Evolutionary conservation across 345 rosid species (phyloP).

Genomic region (Eucalyptus rudis): DNA sequence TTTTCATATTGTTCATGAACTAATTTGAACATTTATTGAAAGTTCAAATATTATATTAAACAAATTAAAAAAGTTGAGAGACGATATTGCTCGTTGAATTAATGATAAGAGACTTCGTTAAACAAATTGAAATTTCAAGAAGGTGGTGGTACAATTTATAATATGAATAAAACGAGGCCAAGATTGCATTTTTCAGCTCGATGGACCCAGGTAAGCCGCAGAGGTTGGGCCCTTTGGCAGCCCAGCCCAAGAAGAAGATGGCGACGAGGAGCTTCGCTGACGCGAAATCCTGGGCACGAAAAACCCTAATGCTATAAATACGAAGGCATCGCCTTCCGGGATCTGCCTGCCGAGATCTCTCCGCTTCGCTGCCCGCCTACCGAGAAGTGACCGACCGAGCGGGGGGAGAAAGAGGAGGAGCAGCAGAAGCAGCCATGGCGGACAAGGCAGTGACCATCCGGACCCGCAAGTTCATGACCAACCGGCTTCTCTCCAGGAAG

Average conservation of each 20-base stretch:
- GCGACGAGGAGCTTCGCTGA: not conserved
- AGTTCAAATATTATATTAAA: fast-evolving
- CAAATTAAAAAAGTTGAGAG: no score
- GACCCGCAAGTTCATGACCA: slow-evolving; percentile 94
- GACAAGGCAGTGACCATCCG: slow-evolving; percentile 89
- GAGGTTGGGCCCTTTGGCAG: not conserved
- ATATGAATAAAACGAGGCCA: not conserved
- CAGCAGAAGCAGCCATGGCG: slow-evolving; percentile 29
- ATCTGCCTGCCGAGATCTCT: not conserved
- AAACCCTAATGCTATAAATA: not conserved
- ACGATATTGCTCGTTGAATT: fast-evolving
- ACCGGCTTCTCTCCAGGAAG: slow-evolving; percentile 96
- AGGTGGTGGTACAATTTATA: no score
- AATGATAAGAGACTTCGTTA: not conserved
- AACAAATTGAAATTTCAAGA: no score
- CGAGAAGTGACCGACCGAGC: not conserved
- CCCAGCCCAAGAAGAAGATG: not conserved
- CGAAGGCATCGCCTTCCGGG: not conserved
- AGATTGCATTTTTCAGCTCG: not conserved
- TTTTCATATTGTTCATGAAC: not conserved
- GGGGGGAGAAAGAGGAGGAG: not conserved
- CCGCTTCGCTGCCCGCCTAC: not conserved
- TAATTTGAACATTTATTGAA: fast-evolving
- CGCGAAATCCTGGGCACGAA: not conserved
- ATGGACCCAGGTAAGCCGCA: not conserved